Base-by-base conservation (phyloP, 192 early-diverging fungal species). In the Geosiphon pyriformis region DNA sequence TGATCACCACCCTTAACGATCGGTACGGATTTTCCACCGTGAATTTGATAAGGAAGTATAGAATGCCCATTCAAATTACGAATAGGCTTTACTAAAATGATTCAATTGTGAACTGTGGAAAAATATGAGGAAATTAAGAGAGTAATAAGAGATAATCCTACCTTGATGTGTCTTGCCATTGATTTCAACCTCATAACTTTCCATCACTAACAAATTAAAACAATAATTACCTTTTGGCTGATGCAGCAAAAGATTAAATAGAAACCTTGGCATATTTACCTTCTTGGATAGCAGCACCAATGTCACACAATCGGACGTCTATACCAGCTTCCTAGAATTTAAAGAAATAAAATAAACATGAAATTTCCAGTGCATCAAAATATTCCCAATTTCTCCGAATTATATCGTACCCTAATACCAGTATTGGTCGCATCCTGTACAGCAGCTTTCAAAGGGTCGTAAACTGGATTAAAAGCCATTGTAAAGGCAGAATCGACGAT, bases 401-500 rank as follows among this genome's bases (percentile, higher is more conserved):
- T n/a, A n/a, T n/a, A n/a, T 11, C 87, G 83, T 78, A 88, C 85
- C 34, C 85, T 76, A 57, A 99, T 80, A 55, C 96, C 96, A 23
- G 95, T 92, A 79, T 99, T 96, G 35, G 96, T 99, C 0, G 96
- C 93, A 59, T 95, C 96, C 74, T 82, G 87, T 25, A 94, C 95
- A 27, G 94, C 96, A 61, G 87, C 85, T 22, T 94, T 75, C 23
- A 99, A 83, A 4, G 74, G 77, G 61, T 98, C 90, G 65, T 90
- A 99, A 26, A 87, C 80, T 25, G 94, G 93, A 72, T 99, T 88
- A 80, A 95, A 99, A 32, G 90, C 71, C 72, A 95, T 76, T 0
- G 95, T 96, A 60, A 97, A 98, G 0, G 95, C 96, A 55, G 82
- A 95, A 70, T 99, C 96, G 35, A 98, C 86, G 60, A 99, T 99